Base-by-base conservation (phyloP, 805 yeast genomes). In the Jamesozyma lodderae region DNA sequence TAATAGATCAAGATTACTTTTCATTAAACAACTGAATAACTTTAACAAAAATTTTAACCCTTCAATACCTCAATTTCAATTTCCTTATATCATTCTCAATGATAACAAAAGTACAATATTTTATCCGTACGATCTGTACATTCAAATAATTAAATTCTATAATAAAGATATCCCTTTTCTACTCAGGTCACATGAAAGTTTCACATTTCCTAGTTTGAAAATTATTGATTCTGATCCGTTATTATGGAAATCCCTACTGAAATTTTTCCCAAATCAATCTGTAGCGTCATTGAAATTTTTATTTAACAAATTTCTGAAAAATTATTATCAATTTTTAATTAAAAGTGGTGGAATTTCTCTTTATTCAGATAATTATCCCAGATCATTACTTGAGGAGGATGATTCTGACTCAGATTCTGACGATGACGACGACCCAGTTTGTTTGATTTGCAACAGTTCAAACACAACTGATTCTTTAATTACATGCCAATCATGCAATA, bases 401-500 rank as follows among this genome's bases (percentile, higher is more conserved):
- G 53, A 45, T 11, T 27, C 10, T 21, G 24, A 27, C 8, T 19
- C 24, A 11, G 51, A 47, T 1, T 45, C 42, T 5, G 62, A 44
- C 4, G 62, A 48, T 7, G 59, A 50, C 17, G 54, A 49, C 19
- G 69, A 57, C 14, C 70, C 63, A 15, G 63, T 61, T 33, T 73
- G 79, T 42, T 48, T 60, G 40, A 51, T 75, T 1, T 81, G 87
- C 48, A 66, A 68, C 15, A 59, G 54, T 10, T 58, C 62, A 38
- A 65, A 67, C 37, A 57, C 68, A 7, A 76, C 78, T 0, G 58
- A 63, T 2, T 58, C 64, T 22, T 73, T 76, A 3, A 56, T 80
- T 17, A 52, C 75, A 5, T 88, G 96, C 57, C 83, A 79, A 48
- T 81, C 81, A 27, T 88, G 96, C 53, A 76, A 80, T 41, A 70